Base-by-base conservation (phyloP, 169 alveolate species). In the Cryptosporidium felis region DNA sequence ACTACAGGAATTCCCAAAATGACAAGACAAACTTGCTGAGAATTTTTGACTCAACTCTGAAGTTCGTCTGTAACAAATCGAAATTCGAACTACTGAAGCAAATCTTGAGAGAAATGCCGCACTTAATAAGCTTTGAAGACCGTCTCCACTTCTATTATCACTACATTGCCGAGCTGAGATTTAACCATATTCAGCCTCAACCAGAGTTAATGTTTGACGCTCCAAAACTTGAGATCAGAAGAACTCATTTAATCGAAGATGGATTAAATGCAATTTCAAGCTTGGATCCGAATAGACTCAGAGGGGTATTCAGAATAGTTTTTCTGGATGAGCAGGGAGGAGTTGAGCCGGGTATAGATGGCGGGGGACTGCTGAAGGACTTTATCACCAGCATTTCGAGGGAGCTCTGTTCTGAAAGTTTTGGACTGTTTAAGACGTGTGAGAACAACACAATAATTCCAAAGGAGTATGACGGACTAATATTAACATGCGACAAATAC, bases 291-390 rank as follows among this genome's bases (percentile, higher is more conserved):
- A 45, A 63, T 4, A 88, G 89, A 59, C 53, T 93, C 21, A 93
- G 91, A 74, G 49, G 60, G 12, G 47, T 56, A 1, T 93, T 94
- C 79, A 89, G 96, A 89, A 94, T 96, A 16, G 63, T 91, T 18
- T 96, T 95, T 90, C 90, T 90, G 36, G 95, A 96, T 88, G 92
- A 93, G 80, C 85, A 92, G 53, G 98, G 98, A 9, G 82, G 89
- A 23, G 90, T 90, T 18, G 99, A 96, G 85, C 96, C 93, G 74
- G 99, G 99, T 12, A 92, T 95, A 40, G 99, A 97, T 82, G 99
- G 98, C 16, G 99, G 99, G 28, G 99, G 99, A 8, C 92, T 97
- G 18, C 95, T 96, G 81, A 96, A 97, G 91, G 99, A 97, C 88
- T 97, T 97, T 80, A 88, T 97, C 56, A 93, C 92, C 3, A 89